Evolutionary conservation across 1,139 yeast genomes (phyloP).

Genomic region (Scheffersomyces stambukii): DNA sequence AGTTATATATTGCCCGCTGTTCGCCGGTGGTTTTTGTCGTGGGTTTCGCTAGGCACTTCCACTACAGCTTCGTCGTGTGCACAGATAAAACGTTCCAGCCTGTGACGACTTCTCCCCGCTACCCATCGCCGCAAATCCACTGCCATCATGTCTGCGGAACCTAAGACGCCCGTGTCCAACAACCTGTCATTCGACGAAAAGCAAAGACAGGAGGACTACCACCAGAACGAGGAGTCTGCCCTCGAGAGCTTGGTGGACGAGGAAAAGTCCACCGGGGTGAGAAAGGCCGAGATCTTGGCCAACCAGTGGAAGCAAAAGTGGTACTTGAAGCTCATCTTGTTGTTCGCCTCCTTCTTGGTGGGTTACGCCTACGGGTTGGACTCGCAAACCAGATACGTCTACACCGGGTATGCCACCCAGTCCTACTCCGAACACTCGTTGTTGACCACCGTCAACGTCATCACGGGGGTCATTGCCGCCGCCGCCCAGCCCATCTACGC

Average conservation of each 20-base stretch:
- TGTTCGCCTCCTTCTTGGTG: slow-evolving; percentile 51
- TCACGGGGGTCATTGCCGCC: slow-evolving; percentile 62
- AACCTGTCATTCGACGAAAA: no score
- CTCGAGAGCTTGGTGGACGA: slow-evolving; percentile 7
- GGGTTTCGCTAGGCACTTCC: no score
- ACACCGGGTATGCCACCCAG: slow-evolving; percentile 51
- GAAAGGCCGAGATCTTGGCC: slow-evolving; percentile 31
- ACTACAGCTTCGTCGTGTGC: no score
- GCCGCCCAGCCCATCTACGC: slow-evolving; percentile 72
- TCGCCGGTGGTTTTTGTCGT: no score
- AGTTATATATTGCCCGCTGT: no score
- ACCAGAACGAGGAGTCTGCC: slow-evolving; percentile 16
- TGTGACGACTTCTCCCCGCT: no score
- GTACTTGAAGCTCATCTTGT: slow-evolving; percentile 31
- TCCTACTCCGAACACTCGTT: slow-evolving; percentile 58
- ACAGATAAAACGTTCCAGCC: no score
- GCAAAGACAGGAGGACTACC: not conserved
- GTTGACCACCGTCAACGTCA: slow-evolving; percentile 60
- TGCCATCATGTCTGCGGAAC: no score
- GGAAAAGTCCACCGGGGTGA: slow-evolving; percentile 25
- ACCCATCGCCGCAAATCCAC: no score
- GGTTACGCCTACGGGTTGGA: slow-evolving; percentile 71
- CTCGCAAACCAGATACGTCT: slow-evolving; percentile 46
- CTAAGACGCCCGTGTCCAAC: no score
- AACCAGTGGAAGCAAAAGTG: slow-evolving; percentile 21